These are phyloP conservation scores for Neopestalotiopsis sp. DNA, from an alignment of 2,329 filamentous ascomycete genomes.

Conservation along the genomic window DNA sequence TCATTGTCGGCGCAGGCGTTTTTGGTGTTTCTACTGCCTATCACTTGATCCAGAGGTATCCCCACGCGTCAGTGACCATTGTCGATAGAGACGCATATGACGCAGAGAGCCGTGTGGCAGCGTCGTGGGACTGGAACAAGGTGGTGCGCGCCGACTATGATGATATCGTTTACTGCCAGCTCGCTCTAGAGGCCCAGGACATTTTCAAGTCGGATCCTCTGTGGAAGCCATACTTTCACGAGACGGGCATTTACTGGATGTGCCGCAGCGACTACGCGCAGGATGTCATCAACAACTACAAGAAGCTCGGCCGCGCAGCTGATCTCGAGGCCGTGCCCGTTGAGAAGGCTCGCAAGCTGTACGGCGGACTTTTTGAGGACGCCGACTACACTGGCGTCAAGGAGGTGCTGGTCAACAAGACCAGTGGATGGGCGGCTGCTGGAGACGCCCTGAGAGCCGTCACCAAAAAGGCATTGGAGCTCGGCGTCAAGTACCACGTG, in stretches of 20 bases:
- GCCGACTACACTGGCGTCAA: slow-evolving; percentile 64
- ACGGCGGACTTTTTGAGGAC: slow-evolving; percentile 62
- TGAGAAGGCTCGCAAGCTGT: slow-evolving; percentile 53
- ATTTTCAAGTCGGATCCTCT: slow-evolving; percentile 52
- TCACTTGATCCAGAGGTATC: slow-evolving; percentile 58
- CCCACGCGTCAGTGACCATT: slow-evolving; percentile 56
- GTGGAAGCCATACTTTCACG: slow-evolving; percentile 53
- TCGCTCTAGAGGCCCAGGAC: slow-evolving; percentile 70
- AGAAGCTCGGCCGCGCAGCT: slow-evolving; percentile 43
- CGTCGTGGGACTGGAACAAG: slow-evolving; percentile 77
- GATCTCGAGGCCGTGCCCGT: slow-evolving; percentile 50
- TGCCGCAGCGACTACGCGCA: slow-evolving; percentile 55
- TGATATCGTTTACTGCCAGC: slow-evolving; percentile 65
- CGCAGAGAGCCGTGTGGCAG: slow-evolving; percentile 56
- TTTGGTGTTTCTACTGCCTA: slow-evolving; percentile 72
- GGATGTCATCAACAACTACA: slow-evolving; percentile 59
- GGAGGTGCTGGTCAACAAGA: slow-evolving; percentile 64
- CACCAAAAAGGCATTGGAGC: slow-evolving; percentile 54
- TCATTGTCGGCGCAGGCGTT: slow-evolving; percentile 69
- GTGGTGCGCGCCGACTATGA: slow-evolving; percentile 73
- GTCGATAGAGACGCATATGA: slow-evolving; percentile 61
- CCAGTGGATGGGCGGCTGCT: slow-evolving; percentile 68
- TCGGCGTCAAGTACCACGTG: slow-evolving; percentile 64
- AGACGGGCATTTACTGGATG: slow-evolving; percentile 59
- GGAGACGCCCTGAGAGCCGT: slow-evolving; percentile 60